phyloP scores from a whole-genome alignment of 768 basidiomycete genomes.

The Xerocomellus chrysenteron region DNA sequence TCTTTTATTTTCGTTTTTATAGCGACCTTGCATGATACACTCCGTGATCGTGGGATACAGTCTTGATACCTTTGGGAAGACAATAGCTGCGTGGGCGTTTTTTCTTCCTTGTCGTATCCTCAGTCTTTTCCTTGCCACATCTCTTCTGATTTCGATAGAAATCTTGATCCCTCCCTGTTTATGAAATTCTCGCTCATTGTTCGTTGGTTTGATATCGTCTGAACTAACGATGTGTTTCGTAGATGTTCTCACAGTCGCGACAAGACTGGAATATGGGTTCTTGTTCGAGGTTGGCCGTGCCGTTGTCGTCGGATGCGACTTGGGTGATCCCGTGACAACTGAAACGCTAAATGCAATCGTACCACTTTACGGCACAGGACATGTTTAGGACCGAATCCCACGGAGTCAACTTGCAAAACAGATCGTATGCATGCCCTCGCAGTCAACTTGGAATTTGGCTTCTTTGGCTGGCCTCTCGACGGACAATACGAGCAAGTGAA shows the following conservation, averaged over 20 bases:
- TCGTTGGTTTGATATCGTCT: background rate
- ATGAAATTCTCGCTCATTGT: too few species aligned
- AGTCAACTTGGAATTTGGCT: too few species aligned
- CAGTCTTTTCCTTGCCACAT: too few species aligned
- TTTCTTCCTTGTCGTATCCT: too few species aligned
- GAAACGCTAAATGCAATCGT: constrained; percentile 25
- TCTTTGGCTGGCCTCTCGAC: background rate
- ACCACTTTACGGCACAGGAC: constrained; percentile 60
- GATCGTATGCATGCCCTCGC: too few species aligned
- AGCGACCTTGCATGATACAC: background rate
- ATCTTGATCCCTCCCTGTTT: too few species aligned
- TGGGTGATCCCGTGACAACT: background rate
- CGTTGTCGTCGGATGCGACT: constrained; percentile 4
- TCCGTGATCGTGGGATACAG: constrained; percentile 30
- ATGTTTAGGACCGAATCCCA: constrained; percentile 81
- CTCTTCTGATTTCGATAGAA: too few species aligned
- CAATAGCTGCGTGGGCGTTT: constrained; percentile 71
- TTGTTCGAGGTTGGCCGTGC: constrained; percentile 50
- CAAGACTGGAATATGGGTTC: constrained; percentile 77
- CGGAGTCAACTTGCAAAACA: constrained; percentile 26
- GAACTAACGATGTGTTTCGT: background rate
- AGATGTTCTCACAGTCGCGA: constrained; percentile 69
- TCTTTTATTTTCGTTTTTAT: too few species aligned
- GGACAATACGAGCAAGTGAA: too few species aligned
- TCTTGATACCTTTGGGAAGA: constrained; percentile 87